Evolutionary conservation across 2,329 filamentous ascomycete genomes (phyloP).

Genomic region (Shiraia bambusicola): DNA sequence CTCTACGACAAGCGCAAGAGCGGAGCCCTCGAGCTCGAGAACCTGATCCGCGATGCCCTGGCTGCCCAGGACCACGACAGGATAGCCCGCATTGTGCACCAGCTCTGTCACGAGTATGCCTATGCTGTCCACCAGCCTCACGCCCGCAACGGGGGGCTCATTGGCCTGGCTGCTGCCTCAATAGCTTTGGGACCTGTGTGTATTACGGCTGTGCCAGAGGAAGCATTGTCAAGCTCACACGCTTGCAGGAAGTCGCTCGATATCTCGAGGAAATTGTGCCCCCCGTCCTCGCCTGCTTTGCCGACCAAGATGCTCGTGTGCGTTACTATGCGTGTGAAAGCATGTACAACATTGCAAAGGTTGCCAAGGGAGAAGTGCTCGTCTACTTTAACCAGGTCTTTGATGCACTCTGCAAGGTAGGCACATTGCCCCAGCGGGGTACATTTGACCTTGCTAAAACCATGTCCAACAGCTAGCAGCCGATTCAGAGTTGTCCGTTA

Average conservation of each 20-base stretch:
- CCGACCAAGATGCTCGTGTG: conserved; percentile 94
- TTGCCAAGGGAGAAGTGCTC: conserved; percentile 95
- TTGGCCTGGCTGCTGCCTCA: conserved; percentile 90
- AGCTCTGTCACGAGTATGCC: conserved; percentile 96
- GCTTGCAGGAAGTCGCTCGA: conserved; percentile 75
- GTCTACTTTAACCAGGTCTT: conserved; percentile 99
- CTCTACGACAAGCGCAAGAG: conserved; percentile 98
- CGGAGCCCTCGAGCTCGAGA: conserved; percentile 92
- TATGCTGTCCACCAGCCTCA: conserved; percentile 97
- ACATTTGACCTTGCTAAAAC: conserved; percentile 19
- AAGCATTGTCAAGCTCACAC: conserved; percentile 11
- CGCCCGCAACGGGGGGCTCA: conserved; percentile 92
- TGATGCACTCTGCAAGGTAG: conserved; percentile 91
- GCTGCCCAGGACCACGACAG: conserved; percentile 73
- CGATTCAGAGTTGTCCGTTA: conserved; percentile 94
- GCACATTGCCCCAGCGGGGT: background rate
- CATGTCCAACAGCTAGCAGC: conserved; percentile 70
- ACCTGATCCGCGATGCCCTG: conserved; percentile 81
- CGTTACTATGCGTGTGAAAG: conserved; percentile 98
- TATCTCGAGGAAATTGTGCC: conserved; percentile 94
- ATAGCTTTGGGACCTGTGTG: conserved; percentile 90
- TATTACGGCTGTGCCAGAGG: conserved; percentile 20
- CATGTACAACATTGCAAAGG: conserved; percentile 99
- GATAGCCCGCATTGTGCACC: conserved; percentile 86
- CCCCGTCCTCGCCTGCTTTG: conserved; percentile 94